Base-by-base conservation (phyloP, 768 basidiomycete genomes). In the Hebeloma cylindrosporum region DNA sequence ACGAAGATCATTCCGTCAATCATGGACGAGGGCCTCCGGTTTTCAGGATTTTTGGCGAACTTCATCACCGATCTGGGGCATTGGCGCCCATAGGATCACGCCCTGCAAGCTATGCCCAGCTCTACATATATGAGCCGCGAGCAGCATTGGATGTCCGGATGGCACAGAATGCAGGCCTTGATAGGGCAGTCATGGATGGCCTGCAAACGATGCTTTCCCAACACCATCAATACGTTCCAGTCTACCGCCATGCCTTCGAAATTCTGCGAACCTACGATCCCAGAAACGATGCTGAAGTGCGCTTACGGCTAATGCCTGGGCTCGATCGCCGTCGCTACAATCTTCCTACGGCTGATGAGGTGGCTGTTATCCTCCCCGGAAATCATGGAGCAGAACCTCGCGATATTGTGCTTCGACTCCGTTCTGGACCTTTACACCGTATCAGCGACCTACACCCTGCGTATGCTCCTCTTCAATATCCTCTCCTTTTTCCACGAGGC, bases 321-420 rank as follows among this genome's bases (percentile, higher is more conserved):
- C 22, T 44, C 28, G 72, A 76, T 58, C 53, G 35, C 0, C 53
- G 69, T 4, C 41, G 62, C 9, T 75, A 79, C 40, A 78, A 78
- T 50, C 46, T 71, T 0, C 75, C 76, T 1, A 70, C 66, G 4
- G 31, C 41, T 2, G 40, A 52, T 47, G 54, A 55, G 17, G 42
- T 56, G 7, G 54, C 51, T 10, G 51, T 56, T 7, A 50, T 56
- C 26, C 22, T 56, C 4, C 54, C 51, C n/a, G 48, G 39, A 7
- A 29, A 28, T 16, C 29, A 14, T 10, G 17, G 32, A 13, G 31
- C 11, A n/a, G 27, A 45, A 21, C 42, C 38, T 16, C 50, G 58
- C 4, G 59, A 62, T 33, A 59, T 60, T 22, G 41, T 60, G 18
- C 43, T 62, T 18, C 54, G 37, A 0, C 34, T 20, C 13, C 46